Evolutionary conservation across 805 yeast genomes (phyloP).

Genomic region (Ogataea angusta): DNA sequence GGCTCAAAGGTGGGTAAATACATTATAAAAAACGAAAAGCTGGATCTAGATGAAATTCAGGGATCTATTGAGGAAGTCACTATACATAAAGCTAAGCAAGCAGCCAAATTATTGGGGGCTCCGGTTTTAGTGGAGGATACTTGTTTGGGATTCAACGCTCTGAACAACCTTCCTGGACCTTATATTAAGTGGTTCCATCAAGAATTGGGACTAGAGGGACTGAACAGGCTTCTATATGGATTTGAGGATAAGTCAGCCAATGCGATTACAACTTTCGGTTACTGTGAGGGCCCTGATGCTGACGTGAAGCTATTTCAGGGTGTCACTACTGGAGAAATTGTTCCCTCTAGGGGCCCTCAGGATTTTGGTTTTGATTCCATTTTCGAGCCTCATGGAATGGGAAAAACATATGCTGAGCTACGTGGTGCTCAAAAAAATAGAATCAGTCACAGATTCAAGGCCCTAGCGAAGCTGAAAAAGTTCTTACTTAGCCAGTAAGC

Average conservation of each 20-base stretch:
- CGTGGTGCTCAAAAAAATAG: conserved; percentile 68
- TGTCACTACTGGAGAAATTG: conserved; percentile 75
- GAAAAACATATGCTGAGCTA: conserved; percentile 87
- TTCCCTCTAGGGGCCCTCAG: conserved; percentile 70
- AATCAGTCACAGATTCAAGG: conserved; percentile 85
- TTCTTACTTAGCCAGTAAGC: conserved; percentile 36
- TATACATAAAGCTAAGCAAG: conserved; percentile 70
- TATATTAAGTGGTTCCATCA: conserved; percentile 83
- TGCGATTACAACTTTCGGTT: conserved; percentile 92
- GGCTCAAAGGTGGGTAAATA: conserved; percentile 44
- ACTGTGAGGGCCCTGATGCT: conserved; percentile 73
- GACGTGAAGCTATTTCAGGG: conserved; percentile 85
- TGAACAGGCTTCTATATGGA: conserved; percentile 73
- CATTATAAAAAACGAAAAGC: conserved; percentile 54
- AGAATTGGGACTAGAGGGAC: conserved; percentile 68
- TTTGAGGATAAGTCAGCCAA: conserved; percentile 82
- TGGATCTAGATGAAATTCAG: conserved; percentile 90
- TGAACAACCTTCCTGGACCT: conserved; percentile 88
- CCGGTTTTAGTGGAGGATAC: conserved; percentile 97
- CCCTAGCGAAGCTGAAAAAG: conserved; percentile 67
- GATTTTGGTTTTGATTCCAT: conserved; percentile 94
- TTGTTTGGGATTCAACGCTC: conserved; percentile 77
- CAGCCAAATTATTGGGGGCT: conserved; percentile 59
- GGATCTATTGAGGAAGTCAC: conserved; percentile 84
- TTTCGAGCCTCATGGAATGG: conserved; percentile 76